phyloP scores from a whole-genome alignment of 1,139 yeast genomes.

The Candida tropicalis region DNA sequence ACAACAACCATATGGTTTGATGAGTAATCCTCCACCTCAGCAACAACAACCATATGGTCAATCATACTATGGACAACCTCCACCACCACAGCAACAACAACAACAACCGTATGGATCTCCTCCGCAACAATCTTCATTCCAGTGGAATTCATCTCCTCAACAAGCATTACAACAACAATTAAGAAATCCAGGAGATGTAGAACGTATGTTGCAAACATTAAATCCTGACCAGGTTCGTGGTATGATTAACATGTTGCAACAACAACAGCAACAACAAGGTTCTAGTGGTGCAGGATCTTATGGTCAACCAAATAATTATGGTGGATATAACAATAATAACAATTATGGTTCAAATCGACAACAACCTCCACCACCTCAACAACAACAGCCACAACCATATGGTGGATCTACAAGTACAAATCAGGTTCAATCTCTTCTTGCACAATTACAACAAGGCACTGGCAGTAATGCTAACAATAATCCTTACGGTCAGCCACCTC shows the following conservation, averaged over 20 bases:
- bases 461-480: constrained; percentile 7
- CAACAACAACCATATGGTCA: constrained; percentile 13
- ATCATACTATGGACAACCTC: constrained; percentile 7
- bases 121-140: constrained; percentile 12
- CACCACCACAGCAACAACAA: constrained; percentile 4
- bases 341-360: constrained; percentile 9
- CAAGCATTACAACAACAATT: constrained; percentile 9
- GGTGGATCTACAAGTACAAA: constrained; percentile 11
- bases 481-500: constrained; percentile 13
- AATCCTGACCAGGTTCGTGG: constrained; percentile 56
- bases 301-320: constrained; percentile 2
- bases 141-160: constrained; percentile 13
- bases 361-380: constrained; percentile 13
- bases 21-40: constrained; percentile 9
- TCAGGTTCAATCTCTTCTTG: constrained; percentile 32
- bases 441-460: constrained; percentile 26
- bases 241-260: constrained; percentile 43
- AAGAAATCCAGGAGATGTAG: constrained; percentile 15
- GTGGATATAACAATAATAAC: constrained; percentile 3
- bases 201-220: constrained; percentile 47
- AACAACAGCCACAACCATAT: constrained; percentile 12
- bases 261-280: constrained; percentile 15
- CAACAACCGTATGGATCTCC: constrained; percentile 9
- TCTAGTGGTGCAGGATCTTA: neutral
- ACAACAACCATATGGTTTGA: constrained; percentile 12